Evolutionary conservation across 2,329 filamentous ascomycete genomes (phyloP).

Genomic region (Penicillium sp.): DNA sequence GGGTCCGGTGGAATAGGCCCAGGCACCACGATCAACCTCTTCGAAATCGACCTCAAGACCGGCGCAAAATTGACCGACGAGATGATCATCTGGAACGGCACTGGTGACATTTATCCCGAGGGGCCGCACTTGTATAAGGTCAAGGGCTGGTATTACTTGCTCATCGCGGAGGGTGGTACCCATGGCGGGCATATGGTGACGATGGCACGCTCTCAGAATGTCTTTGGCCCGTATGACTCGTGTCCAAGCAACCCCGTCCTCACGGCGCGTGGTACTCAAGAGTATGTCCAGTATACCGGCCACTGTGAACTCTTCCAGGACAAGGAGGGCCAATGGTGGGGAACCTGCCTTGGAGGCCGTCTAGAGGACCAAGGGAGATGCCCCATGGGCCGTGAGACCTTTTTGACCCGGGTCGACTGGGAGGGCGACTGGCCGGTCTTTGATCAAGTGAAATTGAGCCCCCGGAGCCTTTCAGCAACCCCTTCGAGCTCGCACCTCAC

Average conservation of each 20-base stretch:
- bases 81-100: constrained; percentile 13
- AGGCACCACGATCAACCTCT: constrained; percentile 5
- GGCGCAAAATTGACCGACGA: constrained; percentile 7
- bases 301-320: constrained; percentile 64
- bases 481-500: constrained; percentile 2
- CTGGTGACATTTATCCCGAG: constrained; percentile 20
- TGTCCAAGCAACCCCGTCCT: constrained; percentile 48
- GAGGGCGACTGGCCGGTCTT: constrained; percentile 15
- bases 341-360: constrained; percentile 42
- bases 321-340: constrained; percentile 57
- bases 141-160: constrained; percentile 36
- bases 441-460: constrained; percentile 27
- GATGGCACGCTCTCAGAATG: constrained; percentile 33
- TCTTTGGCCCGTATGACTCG: constrained; percentile 46
- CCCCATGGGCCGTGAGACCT: constrained; percentile 39
- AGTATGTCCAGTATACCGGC: constrained; percentile 57
- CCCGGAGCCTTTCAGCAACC: constrained; percentile 12
- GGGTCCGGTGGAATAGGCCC: constrained; percentile 25
- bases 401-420: constrained; percentile 36
- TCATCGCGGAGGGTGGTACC: constrained; percentile 35
- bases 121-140: constrained; percentile 37
- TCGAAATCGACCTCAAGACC: constrained; percentile 15
- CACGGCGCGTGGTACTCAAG: constrained; percentile 42
- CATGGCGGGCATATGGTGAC: constrained; percentile 31
- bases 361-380: constrained; percentile 22